Base-by-base conservation (phyloP, 768 basidiomycete genomes). In the Termitomyces sp. region DNA sequence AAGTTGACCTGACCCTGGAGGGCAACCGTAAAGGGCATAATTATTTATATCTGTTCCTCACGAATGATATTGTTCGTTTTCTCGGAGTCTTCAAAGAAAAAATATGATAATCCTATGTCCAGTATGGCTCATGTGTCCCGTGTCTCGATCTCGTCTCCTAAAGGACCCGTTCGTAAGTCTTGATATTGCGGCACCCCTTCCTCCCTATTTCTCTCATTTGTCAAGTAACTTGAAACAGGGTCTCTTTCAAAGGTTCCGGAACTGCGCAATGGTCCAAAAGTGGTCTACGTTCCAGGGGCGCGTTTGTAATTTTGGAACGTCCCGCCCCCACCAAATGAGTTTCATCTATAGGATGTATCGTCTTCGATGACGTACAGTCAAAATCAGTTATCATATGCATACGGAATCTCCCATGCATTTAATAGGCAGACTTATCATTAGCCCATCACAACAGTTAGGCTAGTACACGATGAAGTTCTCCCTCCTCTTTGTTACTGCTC, bases 381-480 rank as follows among this genome's bases (percentile, higher is more conserved):
- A 20, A 38, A 15, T 15, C 9, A 32, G 25, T 43, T 32, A 15
- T 55, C 40, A 55, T 55, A 43, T 55, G 25, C 25, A 25, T 25
- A 25, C 25, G 25, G 40, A 3, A 31, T 32, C 25, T 32, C 9
- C 29, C 43, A 17, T 6, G 14, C 9, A 17, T 55, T 43, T 42
- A 55, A 55, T 3, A 55, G 10, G 15, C 4, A n/a, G 34, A 3
- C 11, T 11, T n/a, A 8, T 38, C 3, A 2, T 2, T 1, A 12
- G 2, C 14, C 12, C 36, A 20, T 10, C 29, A 20, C 37, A 14
- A 25, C 25, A 25, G 14, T 11, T 1, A 15, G 47, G 47, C 29
- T 1, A 14, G 17, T 29, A 53, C 52, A 31, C 29, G 29, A 67
- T 65, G 66, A 65, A 55, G 37, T 53, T 60, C 32, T 45, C 56